Conservation (phyloP, 2,329 filamentous ascomycete species). For the Aspergillus jensenii region DNA sequence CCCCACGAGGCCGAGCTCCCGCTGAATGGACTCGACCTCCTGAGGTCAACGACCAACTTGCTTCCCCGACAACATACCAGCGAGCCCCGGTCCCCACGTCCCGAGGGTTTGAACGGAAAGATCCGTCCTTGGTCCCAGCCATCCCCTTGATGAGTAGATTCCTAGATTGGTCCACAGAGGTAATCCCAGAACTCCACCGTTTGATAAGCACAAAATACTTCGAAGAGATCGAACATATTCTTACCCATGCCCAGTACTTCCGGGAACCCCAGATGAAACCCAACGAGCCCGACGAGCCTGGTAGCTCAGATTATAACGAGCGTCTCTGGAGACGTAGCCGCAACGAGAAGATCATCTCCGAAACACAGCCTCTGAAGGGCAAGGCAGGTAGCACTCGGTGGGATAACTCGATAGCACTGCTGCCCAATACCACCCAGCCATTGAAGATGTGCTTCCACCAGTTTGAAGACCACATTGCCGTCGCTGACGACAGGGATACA, state of each 20-base stretch:
- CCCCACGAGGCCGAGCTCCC: conserved; percentile 52
- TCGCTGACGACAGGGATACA: conserved; percentile 89
- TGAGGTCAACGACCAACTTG: conserved; percentile 70
- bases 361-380: conserved; percentile 91
- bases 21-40: conserved; percentile 65
- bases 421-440: conserved; percentile 87
- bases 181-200: conserved; percentile 30
- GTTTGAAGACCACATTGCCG: conserved; percentile 92
- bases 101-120: conserved; percentile 67
- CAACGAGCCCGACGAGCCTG: conserved; percentile 92
- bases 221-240: conserved; percentile 21
- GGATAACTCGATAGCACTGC: conserved; percentile 78
- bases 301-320: conserved; percentile 94
- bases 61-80: conserved; percentile 69
- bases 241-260: conserved; percentile 66
- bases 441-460: conserved; percentile 95
- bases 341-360: conserved; percentile 87
- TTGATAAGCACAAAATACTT: conserved; percentile 12
- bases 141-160: conserved; percentile 82
- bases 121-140: conserved; percentile 57
- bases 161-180: conserved; percentile 89
- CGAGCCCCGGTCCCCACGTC: conserved; percentile 77
- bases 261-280: conserved; percentile 98
- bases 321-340: conserved; percentile 87
- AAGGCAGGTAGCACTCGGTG: conserved; percentile 82